Conservation (phyloP, 2,329 filamentous ascomycete species). For the Trichoderma harzianum region DNA sequence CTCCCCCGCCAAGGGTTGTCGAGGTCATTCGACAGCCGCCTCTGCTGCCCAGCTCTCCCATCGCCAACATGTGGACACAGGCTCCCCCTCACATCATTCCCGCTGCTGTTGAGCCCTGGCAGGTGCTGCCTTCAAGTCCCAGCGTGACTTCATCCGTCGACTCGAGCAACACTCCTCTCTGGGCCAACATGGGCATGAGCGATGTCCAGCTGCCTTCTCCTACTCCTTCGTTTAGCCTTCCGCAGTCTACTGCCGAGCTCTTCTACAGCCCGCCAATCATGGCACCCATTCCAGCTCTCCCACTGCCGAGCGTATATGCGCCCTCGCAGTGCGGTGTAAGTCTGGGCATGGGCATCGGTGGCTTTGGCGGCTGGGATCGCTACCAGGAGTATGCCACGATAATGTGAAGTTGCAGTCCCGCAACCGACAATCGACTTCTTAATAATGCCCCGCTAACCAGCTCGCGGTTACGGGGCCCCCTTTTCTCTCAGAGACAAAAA, state of each 20-base stretch:
- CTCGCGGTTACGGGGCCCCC: slow-evolving; percentile 5
- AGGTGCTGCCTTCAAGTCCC: slow-evolving; percentile 83
- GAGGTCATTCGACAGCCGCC: slow-evolving; percentile 85
- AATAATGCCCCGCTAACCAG: slow-evolving; percentile 30
- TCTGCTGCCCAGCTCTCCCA: slow-evolving; percentile 78
- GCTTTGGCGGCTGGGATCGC: slow-evolving; percentile 83
- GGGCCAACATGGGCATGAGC: slow-evolving; percentile 73
- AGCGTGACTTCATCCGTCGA: slow-evolving; percentile 72
- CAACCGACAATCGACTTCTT: slow-evolving; percentile 47
- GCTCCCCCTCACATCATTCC: slow-evolving; percentile 62
- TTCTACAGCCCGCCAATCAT: slow-evolving; percentile 79
- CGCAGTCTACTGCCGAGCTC: slow-evolving; percentile 67
- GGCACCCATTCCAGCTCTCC: slow-evolving; percentile 70
- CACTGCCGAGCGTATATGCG: slow-evolving; percentile 81
- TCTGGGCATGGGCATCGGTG: slow-evolving; percentile 38
- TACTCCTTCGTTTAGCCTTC: slow-evolving; percentile 70
- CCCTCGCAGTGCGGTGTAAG: slow-evolving; percentile 75
- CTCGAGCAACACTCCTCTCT: slow-evolving; percentile 65
- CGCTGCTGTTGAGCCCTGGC: slow-evolving; percentile 76
- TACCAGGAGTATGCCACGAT: slow-evolving; percentile 82
- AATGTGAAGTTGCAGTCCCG: slow-evolving; percentile 69
- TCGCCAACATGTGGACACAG: slow-evolving; percentile 78
- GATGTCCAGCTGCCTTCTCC: slow-evolving; percentile 75
- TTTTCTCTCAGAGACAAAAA: background rate
- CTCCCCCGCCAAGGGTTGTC: slow-evolving; percentile 80